phyloP scores from a whole-genome alignment of 331 rosid genomes.

The Rosa hybrid region DNA sequence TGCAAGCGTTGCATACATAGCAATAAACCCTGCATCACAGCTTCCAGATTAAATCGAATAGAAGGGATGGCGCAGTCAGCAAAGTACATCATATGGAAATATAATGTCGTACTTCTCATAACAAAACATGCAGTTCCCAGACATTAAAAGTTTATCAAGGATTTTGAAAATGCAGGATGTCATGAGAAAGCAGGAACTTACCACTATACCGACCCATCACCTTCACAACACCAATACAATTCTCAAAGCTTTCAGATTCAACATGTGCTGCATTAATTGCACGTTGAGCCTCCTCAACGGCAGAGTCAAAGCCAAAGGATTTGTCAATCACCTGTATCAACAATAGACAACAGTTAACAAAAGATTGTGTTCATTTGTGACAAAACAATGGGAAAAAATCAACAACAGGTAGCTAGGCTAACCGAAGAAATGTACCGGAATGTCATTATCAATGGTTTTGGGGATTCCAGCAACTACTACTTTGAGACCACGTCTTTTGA shows the following conservation, averaged over 20 bases:
- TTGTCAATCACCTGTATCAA: slow-evolving; percentile 81
- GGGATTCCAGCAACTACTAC: slow-evolving; percentile 86
- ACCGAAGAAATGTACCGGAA: slow-evolving; percentile 55
- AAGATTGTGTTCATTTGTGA: neutral
- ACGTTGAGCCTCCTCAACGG: slow-evolving; percentile 99
- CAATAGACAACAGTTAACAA: neutral
- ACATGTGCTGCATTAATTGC: slow-evolving; percentile 98
- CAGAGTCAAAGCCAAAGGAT: slow-evolving; percentile 94
- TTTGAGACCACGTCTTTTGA: slow-evolving; percentile 81
- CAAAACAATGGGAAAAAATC: neutral
- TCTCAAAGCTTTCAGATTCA: slow-evolving; percentile 81
- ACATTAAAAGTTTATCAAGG: neutral
- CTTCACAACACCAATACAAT: slow-evolving; percentile 94
- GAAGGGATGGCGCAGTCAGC: neutral
- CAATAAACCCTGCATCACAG: slow-evolving; percentile 72
- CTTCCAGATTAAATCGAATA: neutral
- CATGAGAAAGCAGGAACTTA: slow-evolving; percentile 35
- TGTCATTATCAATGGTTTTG: slow-evolving; percentile 94
- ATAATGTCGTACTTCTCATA: neutral
- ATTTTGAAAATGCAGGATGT: slow-evolving; percentile 2
- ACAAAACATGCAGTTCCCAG: neutral
- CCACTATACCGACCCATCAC: slow-evolving; percentile 96
- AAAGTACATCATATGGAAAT: neutral
- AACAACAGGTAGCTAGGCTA: neutral
- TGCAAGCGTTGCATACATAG: slow-evolving; percentile 96